phyloP scores from a whole-genome alignment of 495 filamentous ascomycete species.

The Podospora didyma region DNA sequence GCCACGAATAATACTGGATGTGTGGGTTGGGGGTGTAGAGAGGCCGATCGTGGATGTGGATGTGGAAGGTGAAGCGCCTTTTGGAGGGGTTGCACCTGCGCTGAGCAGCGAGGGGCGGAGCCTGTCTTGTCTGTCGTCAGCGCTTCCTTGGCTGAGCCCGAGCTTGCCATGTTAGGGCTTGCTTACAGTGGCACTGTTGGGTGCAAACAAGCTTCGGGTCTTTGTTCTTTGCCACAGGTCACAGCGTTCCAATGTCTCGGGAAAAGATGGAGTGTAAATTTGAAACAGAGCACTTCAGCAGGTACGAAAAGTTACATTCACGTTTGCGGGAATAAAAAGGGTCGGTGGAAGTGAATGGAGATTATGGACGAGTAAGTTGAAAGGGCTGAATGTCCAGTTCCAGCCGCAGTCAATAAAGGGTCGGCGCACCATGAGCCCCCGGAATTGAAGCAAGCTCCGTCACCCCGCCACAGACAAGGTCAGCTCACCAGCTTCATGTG shows the following conservation, averaged over 20 bases:
- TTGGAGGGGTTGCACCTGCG: constrained; percentile 12
- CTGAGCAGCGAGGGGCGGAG: neutral
- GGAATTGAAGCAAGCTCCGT: neutral
- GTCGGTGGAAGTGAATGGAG: too few relatives aligned
- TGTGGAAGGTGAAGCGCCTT: neutral
- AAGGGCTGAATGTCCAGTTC: too few relatives aligned
- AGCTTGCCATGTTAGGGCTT: constrained; percentile 5
- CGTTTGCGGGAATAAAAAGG: neutral
- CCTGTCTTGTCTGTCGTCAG: constrained; percentile 5
- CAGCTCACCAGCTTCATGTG: neutral
- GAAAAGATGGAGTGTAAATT: too few relatives aligned
- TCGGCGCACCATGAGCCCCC: neutral
- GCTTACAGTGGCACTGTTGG: constrained; percentile 12
- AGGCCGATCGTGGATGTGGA: neutral
- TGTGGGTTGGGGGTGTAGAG: neutral
- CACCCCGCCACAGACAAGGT: neutral
- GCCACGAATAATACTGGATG: neutral
- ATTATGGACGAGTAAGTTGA: too few relatives aligned
- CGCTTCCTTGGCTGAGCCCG: constrained; percentile 19
- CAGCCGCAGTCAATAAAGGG: too few relatives aligned
- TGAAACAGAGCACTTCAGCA: too few relatives aligned
- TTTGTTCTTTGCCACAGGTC: too few relatives aligned
- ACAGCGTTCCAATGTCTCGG: neutral
- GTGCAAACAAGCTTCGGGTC: neutral
- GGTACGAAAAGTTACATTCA: neutral